Conservation (phyloP, 352 stramenopile genomes). For the Phytophthora pisi region DNA sequence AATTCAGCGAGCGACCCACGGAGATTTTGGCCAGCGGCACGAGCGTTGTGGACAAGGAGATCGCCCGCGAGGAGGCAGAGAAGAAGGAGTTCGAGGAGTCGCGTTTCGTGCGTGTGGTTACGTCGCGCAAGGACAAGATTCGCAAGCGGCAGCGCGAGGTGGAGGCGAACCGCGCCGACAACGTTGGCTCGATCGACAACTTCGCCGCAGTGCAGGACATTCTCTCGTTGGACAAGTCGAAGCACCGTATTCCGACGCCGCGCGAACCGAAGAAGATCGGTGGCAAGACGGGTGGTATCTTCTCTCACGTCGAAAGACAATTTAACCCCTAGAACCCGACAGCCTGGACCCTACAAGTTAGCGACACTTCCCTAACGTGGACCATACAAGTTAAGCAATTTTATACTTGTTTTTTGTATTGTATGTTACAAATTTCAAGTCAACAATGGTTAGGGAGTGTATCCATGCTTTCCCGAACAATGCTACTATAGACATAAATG, state of each 20-base stretch:
- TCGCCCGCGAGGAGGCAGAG: constrained; percentile 79
- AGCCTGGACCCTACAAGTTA: no score
- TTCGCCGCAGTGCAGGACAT: constrained; percentile 85
- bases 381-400: no score
- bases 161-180: constrained; percentile 71
- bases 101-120: constrained; percentile 86
- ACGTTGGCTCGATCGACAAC: constrained; percentile 88
- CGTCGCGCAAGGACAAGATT: constrained; percentile 89
- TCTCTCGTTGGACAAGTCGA: constrained; percentile 72
- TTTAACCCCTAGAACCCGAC: no score
- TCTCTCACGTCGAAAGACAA: constrained; percentile 66
- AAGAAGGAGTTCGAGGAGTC: constrained; percentile 88
- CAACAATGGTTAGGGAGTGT: no score
- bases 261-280: constrained; percentile 58
- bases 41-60: constrained; percentile 80
- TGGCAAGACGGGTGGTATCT: constrained; percentile 85
- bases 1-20: constrained; percentile 82
- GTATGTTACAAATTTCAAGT: no score
- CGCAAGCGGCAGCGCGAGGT: constrained; percentile 85
- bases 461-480: no score
- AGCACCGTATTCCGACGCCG: constrained; percentile 66
- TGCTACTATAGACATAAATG: no score
- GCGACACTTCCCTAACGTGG: no score
- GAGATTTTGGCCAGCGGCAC: constrained; percentile 73
- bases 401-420: no score